Percentiles rank a stretch among this genome's conserved stretches.
These are phyloP conservation scores for Porodaedalea pini DNA, from an alignment of 1,284 basidiomycete species.

Conservation along the genomic window DNA sequence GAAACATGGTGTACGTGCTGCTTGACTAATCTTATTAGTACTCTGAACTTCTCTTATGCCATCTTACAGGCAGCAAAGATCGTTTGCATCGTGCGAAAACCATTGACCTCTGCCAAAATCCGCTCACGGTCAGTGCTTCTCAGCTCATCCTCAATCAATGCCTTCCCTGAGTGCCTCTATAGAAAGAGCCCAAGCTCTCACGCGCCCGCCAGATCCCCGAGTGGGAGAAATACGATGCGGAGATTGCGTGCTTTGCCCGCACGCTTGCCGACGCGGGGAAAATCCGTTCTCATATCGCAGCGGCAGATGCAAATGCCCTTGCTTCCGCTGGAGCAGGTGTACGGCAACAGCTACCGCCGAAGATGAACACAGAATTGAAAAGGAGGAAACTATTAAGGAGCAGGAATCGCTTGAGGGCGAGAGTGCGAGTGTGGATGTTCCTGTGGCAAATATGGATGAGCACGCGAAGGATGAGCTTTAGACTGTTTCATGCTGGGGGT, in stretches of 20 bases:
- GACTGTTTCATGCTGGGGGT: not conserved
- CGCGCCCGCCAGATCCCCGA: constrained; percentile 94
- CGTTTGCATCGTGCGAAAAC: constrained; percentile 79
- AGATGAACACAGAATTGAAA: not conserved
- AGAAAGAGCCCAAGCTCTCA: constrained; percentile 95
- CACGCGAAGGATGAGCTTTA: constrained; percentile 18
- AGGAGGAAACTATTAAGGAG: not conserved
- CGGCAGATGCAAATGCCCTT: constrained; percentile 71
- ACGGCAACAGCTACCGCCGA: constrained; percentile 12
- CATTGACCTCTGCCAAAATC: constrained; percentile 92
- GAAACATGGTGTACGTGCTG: constrained; percentile 77
- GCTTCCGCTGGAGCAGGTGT: constrained; percentile 43
- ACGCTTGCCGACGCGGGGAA: constrained; percentile 62
- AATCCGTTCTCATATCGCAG: constrained; percentile 61
- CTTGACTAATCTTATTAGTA: not conserved
- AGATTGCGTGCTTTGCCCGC: constrained; percentile 72
- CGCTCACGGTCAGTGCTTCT: constrained; percentile 68
- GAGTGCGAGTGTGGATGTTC: not conserved
- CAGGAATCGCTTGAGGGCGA: not conserved
- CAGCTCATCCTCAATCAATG: constrained; percentile 2
- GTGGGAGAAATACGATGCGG: constrained; percentile 89
- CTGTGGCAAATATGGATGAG: not conserved
- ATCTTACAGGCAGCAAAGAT: constrained; percentile 66
- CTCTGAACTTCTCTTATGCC: constrained; percentile 22
- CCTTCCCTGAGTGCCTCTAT: constrained; percentile 19